Base-by-base conservation (phyloP, 345 rosid genomes). In the Anacardium occidentale region DNA sequence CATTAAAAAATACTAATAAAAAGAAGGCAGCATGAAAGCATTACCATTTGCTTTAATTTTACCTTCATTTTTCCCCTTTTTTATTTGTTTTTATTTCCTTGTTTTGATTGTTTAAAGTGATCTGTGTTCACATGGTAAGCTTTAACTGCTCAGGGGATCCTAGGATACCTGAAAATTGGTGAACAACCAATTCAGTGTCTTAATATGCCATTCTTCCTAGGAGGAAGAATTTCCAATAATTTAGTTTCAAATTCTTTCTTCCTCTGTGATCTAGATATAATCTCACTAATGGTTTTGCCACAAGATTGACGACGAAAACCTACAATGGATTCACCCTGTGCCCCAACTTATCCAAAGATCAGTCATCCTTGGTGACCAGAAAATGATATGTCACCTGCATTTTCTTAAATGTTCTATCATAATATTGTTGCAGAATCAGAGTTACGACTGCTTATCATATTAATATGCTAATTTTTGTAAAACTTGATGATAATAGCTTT, bases 11-110 rank as follows among this genome's bases (percentile, higher is more conserved):
- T 29, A 37, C 0, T 62, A 37, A 54, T 25, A 15, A n/a, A 68
- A 65, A 47, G 48, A 29, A 40, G 60, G 69, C 48, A 58, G 18
- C 51, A 13, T n/a, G 20, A 17, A 50, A 47, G 34, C 76, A 47
- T 24, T 34, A 11, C 53, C 79, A 77, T 72, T 77, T 72, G 66
- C 70, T 68, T 47, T 8, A n/a, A 32, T 60, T 48, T 48, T 45
- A 32, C 54, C 42, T 62, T 20, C 42, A 25, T 37, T 54, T 50
- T 37, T 10, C 3, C 10, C 44, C 57, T n/a, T 74, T 15, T 18
- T 58, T 37, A 40, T 26, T 58, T 66, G 42, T 56, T 66, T 65
- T 37, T 66, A 55, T 52, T 57, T 62, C 22, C 18, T 59, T 34
- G 10, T 21, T 12, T 54, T 64, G 21, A 42, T 50, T 59, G 3